Conservation (phyloP, 1,284 basidiomycete species). For the Boletellus dicymbophilus region DNA sequence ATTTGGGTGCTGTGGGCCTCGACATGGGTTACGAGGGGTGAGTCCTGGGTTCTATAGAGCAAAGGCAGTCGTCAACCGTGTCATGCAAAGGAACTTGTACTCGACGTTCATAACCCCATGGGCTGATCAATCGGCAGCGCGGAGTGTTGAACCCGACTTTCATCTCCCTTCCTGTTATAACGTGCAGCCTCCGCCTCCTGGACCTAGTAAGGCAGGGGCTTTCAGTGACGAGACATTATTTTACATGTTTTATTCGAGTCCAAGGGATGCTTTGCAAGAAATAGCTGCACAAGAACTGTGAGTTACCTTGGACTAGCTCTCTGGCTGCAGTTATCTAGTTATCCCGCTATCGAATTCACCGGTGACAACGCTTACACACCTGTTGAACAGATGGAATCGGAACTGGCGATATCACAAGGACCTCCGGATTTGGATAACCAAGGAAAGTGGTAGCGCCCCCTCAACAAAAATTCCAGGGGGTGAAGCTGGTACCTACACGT, state of each 20-base stretch:
- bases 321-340: constrained; percentile 1
- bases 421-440: constrained; percentile 93
- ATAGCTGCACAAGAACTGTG: constrained; percentile 95
- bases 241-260: constrained; percentile 98
- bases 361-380: constrained; percentile 7
- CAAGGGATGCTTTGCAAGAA: constrained; percentile 93
- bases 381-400: constrained; percentile 75
- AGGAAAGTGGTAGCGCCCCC: constrained; percentile 82
- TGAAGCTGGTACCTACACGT: constrained; percentile 89
- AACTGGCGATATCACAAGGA: constrained; percentile 99
- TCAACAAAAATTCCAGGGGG: constrained; percentile 89
- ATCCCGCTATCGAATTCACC: background rate
- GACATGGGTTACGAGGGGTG: constrained; percentile 87
- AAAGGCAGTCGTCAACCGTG: constrained; percentile 22
- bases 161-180: constrained; percentile 93
- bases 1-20: constrained; percentile 91
- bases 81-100: constrained; percentile 68
- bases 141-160: constrained; percentile 88
- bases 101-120: constrained; percentile 97
- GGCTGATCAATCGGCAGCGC: constrained; percentile 86
- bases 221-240: constrained; percentile 98
- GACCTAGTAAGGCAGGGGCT: constrained; percentile 82
- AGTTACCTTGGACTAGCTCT: constrained; percentile 35
- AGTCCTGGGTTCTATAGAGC: constrained; percentile 37
- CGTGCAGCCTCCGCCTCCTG: constrained; percentile 89